Conservation (phyloP, 2,329 filamentous ascomycete species). For the Trichoderma sp. region DNA sequence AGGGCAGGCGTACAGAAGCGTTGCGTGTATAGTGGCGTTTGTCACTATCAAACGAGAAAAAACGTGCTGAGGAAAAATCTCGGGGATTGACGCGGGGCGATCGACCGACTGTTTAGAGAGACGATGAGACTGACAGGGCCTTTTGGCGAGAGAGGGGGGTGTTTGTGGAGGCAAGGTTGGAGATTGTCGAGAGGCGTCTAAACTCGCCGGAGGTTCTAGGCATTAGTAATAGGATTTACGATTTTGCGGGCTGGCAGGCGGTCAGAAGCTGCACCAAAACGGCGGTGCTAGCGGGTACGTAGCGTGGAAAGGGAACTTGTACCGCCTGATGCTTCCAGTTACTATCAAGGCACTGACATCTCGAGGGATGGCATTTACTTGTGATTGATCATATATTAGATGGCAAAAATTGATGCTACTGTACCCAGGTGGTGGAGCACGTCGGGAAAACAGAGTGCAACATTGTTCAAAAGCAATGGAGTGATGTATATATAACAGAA, state of each 20-base stretch:
- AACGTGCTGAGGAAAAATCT: conserved; percentile 17
- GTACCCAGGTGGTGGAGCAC: neutral
- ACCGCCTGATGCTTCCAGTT: neutral
- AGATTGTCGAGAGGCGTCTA: conserved; percentile 17
- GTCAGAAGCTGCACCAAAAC: neutral
- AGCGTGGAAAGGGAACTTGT: neutral
- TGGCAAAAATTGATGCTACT: neutral
- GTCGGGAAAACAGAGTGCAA: neutral
- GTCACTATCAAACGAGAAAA: neutral
- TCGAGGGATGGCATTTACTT: neutral
- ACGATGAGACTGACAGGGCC: conserved; percentile 3
- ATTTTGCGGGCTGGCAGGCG: conserved; percentile 11
- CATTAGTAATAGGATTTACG: conserved; percentile 7
- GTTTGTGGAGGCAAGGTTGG: conserved; percentile 15
- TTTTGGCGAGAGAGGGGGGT: conserved; percentile 8
- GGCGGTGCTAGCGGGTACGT: neutral
- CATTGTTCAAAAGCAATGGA: neutral
- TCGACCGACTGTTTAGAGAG: neutral
- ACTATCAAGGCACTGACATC: no score
- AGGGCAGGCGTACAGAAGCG: neutral
- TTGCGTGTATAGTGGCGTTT: neutral
- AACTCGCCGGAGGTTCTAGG: neutral
- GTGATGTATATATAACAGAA: neutral
- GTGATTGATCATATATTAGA: neutral
- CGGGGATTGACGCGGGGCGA: conserved; percentile 17